Evolutionary conservation across 345 rosid species (phyloP).

Genomic region (Cardamine resedifolia): DNA sequence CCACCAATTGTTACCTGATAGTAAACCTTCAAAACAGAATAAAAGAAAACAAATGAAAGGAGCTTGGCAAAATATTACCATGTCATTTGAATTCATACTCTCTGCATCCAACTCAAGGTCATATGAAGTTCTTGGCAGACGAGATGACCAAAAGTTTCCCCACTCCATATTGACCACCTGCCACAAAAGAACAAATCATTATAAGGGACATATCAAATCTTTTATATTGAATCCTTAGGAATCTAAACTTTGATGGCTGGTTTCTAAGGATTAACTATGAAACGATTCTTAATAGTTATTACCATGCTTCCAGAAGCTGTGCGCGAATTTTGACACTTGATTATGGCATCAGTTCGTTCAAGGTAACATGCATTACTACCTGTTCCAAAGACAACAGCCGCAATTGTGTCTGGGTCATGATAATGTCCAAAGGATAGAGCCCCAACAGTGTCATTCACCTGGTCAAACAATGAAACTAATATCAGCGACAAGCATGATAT

Average conservation of each 20-base stretch:
- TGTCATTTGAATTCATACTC: slow-evolving; percentile 87
- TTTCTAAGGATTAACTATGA: neutral
- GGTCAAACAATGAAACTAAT: slow-evolving; percentile 30
- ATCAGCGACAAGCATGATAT: neutral
- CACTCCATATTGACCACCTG: slow-evolving; percentile 97
- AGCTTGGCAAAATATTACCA: slow-evolving; percentile 43
- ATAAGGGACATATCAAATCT: neutral
- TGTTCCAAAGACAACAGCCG: slow-evolving; percentile 88
- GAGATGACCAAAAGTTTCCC: slow-evolving; percentile 98
- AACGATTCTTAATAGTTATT: slow-evolving; percentile 18
- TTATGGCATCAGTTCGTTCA: slow-evolving; percentile 87
- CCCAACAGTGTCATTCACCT: slow-evolving; percentile 97
- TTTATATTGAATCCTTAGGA: neutral
- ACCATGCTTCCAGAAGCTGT: slow-evolving; percentile 93
- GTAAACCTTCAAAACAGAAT: slow-evolving; percentile 4
- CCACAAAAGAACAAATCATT: slow-evolving; percentile 7
- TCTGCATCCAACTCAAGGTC: slow-evolving; percentile 81
- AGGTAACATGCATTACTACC: slow-evolving; percentile 95
- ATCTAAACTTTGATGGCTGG: neutral
- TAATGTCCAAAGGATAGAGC: slow-evolving; percentile 87
- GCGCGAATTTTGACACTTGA: slow-evolving; percentile 82
- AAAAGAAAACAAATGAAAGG: neutral
- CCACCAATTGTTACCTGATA: slow-evolving; percentile 10
- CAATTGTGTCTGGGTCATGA: slow-evolving; percentile 87
- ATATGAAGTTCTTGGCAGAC: slow-evolving; percentile 86